Conservation (phyloP, 352 stramenopile species). For the Phytopythium mirpurense region DNA sequence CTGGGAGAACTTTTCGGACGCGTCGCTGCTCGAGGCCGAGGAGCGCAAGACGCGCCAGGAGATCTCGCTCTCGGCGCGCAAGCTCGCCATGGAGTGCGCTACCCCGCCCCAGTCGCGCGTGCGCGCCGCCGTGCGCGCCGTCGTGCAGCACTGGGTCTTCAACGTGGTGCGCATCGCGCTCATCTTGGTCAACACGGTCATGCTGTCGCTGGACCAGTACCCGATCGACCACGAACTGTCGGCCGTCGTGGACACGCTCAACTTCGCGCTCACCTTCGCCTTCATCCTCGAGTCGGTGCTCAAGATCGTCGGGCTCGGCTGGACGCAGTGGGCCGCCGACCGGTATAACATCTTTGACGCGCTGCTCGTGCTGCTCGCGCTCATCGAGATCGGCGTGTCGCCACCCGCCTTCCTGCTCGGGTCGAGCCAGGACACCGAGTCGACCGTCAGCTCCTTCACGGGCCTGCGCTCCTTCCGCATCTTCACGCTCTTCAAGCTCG, state of each 20-base stretch:
- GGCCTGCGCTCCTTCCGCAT: conserved; percentile 86
- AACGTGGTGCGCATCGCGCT: conserved; percentile 35
- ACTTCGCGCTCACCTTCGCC: conserved; percentile 46
- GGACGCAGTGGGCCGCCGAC: conserved; percentile 37
- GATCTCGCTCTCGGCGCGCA: conserved; percentile 6
- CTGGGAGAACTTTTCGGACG: conserved; percentile 72
- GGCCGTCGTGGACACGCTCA: conserved; percentile 42
- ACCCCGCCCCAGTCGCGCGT: conserved; percentile 10
- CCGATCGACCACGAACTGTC: conserved; percentile 28
- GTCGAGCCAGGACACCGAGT: neutral
- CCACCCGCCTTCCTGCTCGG: conserved; percentile 25
- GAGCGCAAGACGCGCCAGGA: conserved; percentile 26
- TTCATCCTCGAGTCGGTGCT: conserved; percentile 50
- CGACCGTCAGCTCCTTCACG: conserved; percentile 37
- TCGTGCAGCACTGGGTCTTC: conserved; percentile 54
- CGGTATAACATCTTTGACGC: conserved; percentile 83
- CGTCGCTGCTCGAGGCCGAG: conserved; percentile 49
- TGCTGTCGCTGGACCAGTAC: conserved; percentile 80
- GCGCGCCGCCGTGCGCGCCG: conserved; percentile 12
- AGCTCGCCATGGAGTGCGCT: neutral
- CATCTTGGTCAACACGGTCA: conserved; percentile 80
- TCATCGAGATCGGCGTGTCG: conserved; percentile 37
- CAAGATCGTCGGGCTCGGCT: conserved; percentile 70
- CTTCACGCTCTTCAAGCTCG: conserved; percentile 90
- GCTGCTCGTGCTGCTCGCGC: conserved; percentile 43